Base-by-base conservation (phyloP, 75 land plant genomes). In the Ceratopteris richardii region DNA sequence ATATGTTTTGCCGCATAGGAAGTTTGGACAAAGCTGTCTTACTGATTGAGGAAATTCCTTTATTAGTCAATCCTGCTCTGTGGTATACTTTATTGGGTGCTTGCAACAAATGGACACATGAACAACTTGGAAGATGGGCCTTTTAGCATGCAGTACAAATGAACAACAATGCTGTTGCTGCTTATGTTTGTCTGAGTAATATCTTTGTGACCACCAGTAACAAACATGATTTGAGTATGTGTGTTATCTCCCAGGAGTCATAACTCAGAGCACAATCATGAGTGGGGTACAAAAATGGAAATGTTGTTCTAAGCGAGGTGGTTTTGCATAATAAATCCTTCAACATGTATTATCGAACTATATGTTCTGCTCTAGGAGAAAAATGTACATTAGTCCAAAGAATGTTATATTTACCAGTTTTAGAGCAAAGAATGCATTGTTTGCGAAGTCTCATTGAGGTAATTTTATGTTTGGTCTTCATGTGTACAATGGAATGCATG, bases 41-140 rank as follows among this genome's bases (percentile, higher is more conserved):
- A 14, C 19, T 69, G 65, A 61, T 69, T 25, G 52, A 69, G 48
- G 30, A 44, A n/a, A 61, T 69, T 57, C 71, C 71, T 14, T 55
- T 22, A 13, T 39, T 56, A 2, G 39, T 64, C 16, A 55, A 61
- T 54, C 26, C 20, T 24, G 58, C 55, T 1, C 54, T 69, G 1
- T 69, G 64, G 71, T 31, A 47, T 44, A 54, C 65, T 20, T 55
- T 69, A 25, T 62, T 68, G 64, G 56, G 64, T 56, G 50, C 65
- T 29, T 69, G 71, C 42, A 62, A 37, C 27, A 36, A 44, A 21
- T 23, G 43, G 43, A 58, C 59, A 12, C 64, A 69, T 24, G 29
- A 44, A 23, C 43, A 69, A 44, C 64, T 69, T 31, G 65, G 13
- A 40, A 10, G 13, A 9, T 40, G 13, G 14, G 42, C 42, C 42